These are phyloP conservation scores for Fraxinus greggii DNA, from an alignment of 305 asterid genomes.

Conservation along the genomic window DNA sequence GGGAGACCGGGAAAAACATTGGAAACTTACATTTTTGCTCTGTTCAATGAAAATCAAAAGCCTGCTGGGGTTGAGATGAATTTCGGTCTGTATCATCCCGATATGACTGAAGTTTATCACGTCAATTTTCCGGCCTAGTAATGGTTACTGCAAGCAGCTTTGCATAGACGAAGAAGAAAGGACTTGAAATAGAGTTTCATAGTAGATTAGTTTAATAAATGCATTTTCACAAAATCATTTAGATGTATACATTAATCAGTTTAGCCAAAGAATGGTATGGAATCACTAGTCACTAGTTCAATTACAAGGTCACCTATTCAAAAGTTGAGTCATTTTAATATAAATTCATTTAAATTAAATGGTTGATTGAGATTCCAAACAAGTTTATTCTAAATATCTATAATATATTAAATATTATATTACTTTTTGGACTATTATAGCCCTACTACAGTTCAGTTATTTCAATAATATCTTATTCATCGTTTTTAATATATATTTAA, in stretches of 20 bases:
- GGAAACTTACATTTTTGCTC: slow-evolving; percentile 32
- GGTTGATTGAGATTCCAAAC: background rate
- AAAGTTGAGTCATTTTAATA: background rate
- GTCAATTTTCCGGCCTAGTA: slow-evolving; percentile 11
- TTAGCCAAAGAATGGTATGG: background rate
- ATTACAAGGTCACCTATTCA: background rate
- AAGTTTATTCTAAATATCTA: background rate
- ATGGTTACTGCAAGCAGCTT: background rate
- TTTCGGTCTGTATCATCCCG: slow-evolving; percentile 31
- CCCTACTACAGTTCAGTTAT: too few species aligned
- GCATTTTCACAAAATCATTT: background rate
- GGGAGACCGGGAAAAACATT: slow-evolving; percentile 26
- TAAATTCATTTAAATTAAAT: background rate
- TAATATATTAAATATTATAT: too few species aligned
- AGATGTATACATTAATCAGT: background rate
- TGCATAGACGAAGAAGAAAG: background rate
- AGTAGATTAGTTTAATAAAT: background rate
- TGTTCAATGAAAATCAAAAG: slow-evolving; percentile 37
- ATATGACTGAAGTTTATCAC: slow-evolving; percentile 40
- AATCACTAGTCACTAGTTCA: background rate
- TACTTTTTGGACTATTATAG: too few species aligned
- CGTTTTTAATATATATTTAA: too few species aligned
- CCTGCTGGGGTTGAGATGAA: slow-evolving; percentile 29
- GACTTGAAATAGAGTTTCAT: background rate
- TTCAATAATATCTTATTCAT: too few species aligned